These are phyloP conservation scores for Babesia bovis DNA, from an alignment of 169 alveolate species.

Conservation along the genomic window DNA sequence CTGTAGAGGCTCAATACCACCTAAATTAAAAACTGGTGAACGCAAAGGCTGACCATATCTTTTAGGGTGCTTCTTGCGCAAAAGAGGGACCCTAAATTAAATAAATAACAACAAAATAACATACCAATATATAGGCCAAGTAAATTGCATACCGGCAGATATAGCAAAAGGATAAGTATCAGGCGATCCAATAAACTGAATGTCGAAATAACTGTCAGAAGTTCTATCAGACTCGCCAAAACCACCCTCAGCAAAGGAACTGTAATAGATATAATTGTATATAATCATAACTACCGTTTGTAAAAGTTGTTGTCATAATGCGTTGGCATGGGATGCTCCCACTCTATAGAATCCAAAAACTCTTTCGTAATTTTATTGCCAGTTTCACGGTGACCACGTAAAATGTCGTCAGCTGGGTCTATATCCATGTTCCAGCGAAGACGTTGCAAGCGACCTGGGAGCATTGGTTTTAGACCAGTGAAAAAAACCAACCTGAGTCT, in stretches of 20 bases:
- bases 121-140: slow-evolving; percentile 81
- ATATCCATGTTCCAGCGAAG: slow-evolving; percentile 73
- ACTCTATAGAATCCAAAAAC: slow-evolving; percentile 71
- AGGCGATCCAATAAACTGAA: slow-evolving; percentile 82
- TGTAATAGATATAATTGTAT: slow-evolving; percentile 18
- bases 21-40: slow-evolving; percentile 77
- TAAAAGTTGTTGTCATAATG: slow-evolving; percentile 67
- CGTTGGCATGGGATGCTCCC: slow-evolving; percentile 74
- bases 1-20: slow-evolving; percentile 86
- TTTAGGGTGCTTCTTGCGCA: slow-evolving; percentile 76
- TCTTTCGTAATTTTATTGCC: slow-evolving; percentile 70
- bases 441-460: slow-evolving; percentile 61
- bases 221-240: slow-evolving; percentile 72
- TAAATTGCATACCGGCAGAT: slow-evolving; percentile 78
- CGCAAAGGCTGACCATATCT: slow-evolving; percentile 82
- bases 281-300: slow-evolving; percentile 50
- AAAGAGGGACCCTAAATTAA: slow-evolving; percentile 72
- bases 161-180: slow-evolving; percentile 78
- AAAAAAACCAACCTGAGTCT: slow-evolving; percentile 64
- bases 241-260: slow-evolving; percentile 77
- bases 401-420: slow-evolving; percentile 72
- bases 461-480: background rate
- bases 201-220: slow-evolving; percentile 77
- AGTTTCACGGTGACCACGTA: slow-evolving; percentile 76
- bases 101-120: background rate